A percentile compares a stretch with the other conserved stretches of the same genome.
Conservation (phyloP, 306 rosid genomes). For the Pyrus pyrifolia region DNA sequence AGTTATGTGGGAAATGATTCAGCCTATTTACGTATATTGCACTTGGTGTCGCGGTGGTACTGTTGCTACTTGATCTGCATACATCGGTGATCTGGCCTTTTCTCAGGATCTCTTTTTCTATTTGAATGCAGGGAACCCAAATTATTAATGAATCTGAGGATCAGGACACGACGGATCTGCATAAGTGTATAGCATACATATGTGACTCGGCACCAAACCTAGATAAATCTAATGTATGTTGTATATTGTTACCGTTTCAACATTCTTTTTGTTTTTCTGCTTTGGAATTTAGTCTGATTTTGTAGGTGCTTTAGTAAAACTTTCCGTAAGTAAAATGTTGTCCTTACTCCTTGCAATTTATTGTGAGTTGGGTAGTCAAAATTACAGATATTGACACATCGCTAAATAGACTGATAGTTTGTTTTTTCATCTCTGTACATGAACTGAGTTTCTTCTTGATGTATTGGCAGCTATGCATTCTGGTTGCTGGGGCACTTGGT, state of each 20-base stretch:
- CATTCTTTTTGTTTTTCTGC: background rate
- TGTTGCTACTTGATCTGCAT: slow-evolving; percentile 1
- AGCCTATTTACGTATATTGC: background rate
- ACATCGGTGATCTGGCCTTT: slow-evolving; percentile 2
- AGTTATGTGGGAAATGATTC: background rate
- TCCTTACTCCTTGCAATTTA: background rate
- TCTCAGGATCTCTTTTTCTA: slow-evolving; percentile 25
- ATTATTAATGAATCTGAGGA: slow-evolving; percentile 73
- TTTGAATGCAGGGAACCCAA: slow-evolving; percentile 65
- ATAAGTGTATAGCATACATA: slow-evolving; percentile 67
- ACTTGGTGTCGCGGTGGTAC: background rate
- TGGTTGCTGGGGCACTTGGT: slow-evolving; percentile 91
- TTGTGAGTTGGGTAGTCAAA: background rate
- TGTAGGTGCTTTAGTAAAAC: background rate
- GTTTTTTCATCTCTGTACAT: background rate
- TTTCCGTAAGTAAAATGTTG: background rate
- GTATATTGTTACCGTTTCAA: background rate
- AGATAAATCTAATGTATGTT: slow-evolving; percentile 60
- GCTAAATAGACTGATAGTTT: background rate
- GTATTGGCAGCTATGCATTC: slow-evolving; percentile 62
- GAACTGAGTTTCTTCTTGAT: slow-evolving; percentile 6
- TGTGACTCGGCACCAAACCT: slow-evolving; percentile 34
- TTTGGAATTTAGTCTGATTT: background rate
- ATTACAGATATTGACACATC: background rate
- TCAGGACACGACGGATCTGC: slow-evolving; percentile 93